phyloP scores from a whole-genome alignment of 140 eudicot species.

The Bidens hawaiensis region DNA sequence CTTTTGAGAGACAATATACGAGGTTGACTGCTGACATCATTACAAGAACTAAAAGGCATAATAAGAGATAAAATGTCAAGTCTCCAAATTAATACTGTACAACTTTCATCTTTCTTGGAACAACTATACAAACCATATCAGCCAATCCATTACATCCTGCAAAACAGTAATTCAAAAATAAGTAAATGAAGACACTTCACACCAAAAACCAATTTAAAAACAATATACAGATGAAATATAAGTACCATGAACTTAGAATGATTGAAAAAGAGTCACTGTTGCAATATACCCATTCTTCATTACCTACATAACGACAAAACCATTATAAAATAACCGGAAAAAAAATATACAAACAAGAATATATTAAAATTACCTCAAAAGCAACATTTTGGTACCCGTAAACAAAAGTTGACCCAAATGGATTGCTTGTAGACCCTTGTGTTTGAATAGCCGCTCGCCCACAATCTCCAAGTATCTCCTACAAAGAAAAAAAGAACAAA shows the following conservation, averaged over 20 bases:
- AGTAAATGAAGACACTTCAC: neutral
- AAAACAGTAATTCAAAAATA: neutral
- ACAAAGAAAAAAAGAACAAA: neutral
- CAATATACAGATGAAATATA: neutral
- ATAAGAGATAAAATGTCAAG: slow-evolving; percentile 13
- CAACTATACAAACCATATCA: slow-evolving; percentile 24
- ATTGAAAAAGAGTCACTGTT: slow-evolving; percentile 89
- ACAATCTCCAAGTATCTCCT: slow-evolving; percentile 92
- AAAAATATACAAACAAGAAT: neutral
- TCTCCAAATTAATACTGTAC: slow-evolving; percentile 21
- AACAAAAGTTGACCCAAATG: slow-evolving; percentile 91
- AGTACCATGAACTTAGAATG: slow-evolving; percentile 41
- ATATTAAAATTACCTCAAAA: slow-evolving; percentile 47
- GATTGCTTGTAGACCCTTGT: slow-evolving; percentile 89
- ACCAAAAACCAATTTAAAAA: neutral
- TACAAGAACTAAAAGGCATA: slow-evolving; percentile 4
- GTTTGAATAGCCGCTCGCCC: slow-evolving; percentile 95
- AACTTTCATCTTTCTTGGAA: slow-evolving; percentile 11
- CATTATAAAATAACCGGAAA: neutral
- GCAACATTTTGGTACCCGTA: slow-evolving; percentile 96
- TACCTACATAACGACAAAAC: slow-evolving; percentile 41
- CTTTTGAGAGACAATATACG: slow-evolving; percentile 6
- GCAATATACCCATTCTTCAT: slow-evolving; percentile 96
- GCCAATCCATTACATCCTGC: slow-evolving; percentile 25
- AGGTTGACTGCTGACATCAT: slow-evolving; percentile 4